Percentiles rank a stretch among this genome's conserved stretches.
Conservation (phyloP, 495 filamentous ascomycete genomes). For the Copromyces sp. region DNA sequence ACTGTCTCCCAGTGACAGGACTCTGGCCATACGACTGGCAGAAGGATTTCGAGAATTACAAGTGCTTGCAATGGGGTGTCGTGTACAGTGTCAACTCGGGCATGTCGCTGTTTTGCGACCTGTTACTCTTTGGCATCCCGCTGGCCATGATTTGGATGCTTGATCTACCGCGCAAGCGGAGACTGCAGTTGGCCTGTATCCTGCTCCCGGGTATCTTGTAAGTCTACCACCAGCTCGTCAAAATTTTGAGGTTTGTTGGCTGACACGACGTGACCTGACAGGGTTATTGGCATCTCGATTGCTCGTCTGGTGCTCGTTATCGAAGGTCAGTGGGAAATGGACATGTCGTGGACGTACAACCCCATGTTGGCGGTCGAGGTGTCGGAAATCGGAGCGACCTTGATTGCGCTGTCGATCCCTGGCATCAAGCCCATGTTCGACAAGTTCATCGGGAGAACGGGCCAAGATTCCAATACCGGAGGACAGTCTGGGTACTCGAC, state of each 20-base stretch:
- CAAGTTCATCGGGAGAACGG: conserved; percentile 3
- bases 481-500: neutral
- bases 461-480: neutral
- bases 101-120: conserved; percentile 32
- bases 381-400: conserved; percentile 33
- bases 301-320: conserved; percentile 34
- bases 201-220: conserved; percentile 38
- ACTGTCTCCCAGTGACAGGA: conserved; percentile 34
- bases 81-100: conserved; percentile 37
- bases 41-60: conserved; percentile 18
- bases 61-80: conserved; percentile 32
- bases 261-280: conserved; percentile 5
- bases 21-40: conserved; percentile 39
- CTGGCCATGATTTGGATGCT: conserved; percentile 30
- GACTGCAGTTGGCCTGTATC: conserved; percentile 30
- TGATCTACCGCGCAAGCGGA: conserved; percentile 24
- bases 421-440: conserved; percentile 35
- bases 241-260: neutral
- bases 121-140: conserved; percentile 36
- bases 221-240: conserved; percentile 7
- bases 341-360: conserved; percentile 36
- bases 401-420: conserved; percentile 37
- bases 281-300: conserved; percentile 34
- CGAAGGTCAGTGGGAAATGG: conserved; percentile 28
- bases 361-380: conserved; percentile 36